Base-by-base conservation (phyloP, 169 alveolate genomes). In the Amoebophrya sp. region DNA sequence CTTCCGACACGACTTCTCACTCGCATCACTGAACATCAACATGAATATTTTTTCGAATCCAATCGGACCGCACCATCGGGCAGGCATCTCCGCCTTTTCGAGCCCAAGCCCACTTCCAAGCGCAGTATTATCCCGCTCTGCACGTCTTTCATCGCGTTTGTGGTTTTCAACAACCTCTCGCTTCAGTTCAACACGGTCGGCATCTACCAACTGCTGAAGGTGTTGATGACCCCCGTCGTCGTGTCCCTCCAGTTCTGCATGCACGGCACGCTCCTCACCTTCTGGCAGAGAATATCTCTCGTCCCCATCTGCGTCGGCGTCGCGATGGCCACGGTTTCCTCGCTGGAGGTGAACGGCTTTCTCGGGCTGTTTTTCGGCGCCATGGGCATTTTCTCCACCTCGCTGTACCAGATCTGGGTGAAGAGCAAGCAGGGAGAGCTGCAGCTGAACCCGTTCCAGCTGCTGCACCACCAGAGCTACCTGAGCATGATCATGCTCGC, bases 361-460 rank as follows among this genome's bases (percentile, higher is more conserved):
- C n/a, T n/a, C 39, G 91, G 91, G 20, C 26, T 89, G n/a, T 13
- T 45, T 69, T 89, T 89, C 88, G 91, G 91, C 41, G 91, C 38
- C 43, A 40, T 41, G 23, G 91, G 91, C n/a, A 67, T 89, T 0
- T 39, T 89, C 40, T 50, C 89, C 16, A 89, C 91, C 1, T 23
- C 43, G 38, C 89, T 89, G 41, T 89, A 89, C 48, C 91, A 89
- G 89, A 89, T 89, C 0, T 89, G 91, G 91, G 91, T 89, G 40
- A 89, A 89, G 89, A 43, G 58, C 0, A 67, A 41, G 67, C 91
- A 89, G 89, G 58, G 34, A 5, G 69, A 40, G 40, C 45, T 89
- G 70, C 45, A 89, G 89, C 48, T 69, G 45, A 89, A 41, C n/a
- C 34, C 89, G 41, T 69, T 34, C 31, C 91, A 89, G 88, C 91